Percentiles rank a stretch among this genome's conserved stretches.
Evolutionary conservation across 768 basidiomycete genomes (phyloP).

Genomic region (Chalciporus sphaerocephalus): DNA sequence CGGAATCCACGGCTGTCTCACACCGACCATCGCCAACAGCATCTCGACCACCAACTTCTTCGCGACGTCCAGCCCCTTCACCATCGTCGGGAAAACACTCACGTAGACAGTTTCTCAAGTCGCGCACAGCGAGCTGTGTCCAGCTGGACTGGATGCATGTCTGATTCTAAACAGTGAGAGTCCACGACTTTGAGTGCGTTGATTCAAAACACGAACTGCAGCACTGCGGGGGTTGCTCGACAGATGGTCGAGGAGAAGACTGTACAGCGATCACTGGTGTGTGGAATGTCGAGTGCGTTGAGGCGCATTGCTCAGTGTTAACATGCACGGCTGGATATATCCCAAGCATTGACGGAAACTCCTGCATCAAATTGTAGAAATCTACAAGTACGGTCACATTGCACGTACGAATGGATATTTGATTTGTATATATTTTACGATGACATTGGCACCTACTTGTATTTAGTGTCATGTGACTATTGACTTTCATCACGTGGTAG

Average conservation of each 20-base stretch:
- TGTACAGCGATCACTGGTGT: slow-evolving; percentile 64
- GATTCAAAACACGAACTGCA: slow-evolving; percentile 60
- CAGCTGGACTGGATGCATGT: slow-evolving; percentile 51
- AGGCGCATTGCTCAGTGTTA: slow-evolving; percentile 40
- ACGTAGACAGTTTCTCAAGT: slow-evolving; percentile 31
- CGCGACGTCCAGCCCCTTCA: slow-evolving; percentile 38
- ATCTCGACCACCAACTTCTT: not conserved
- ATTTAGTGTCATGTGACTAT: not conserved
- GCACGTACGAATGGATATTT: not conserved
- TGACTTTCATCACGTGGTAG: slow-evolving; percentile 10
- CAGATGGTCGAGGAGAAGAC: slow-evolving; percentile 60
- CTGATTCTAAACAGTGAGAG: slow-evolving; percentile 41
- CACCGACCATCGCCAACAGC: not conserved
- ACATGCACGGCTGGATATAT: slow-evolving; percentile 14
- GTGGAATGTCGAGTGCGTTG: slow-evolving; percentile 68
- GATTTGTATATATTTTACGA: not conserved
- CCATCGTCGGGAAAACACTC: slow-evolving; percentile 16
- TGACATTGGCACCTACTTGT: not conserved
- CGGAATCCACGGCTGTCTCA: slow-evolving; percentile 16
- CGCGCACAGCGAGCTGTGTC: slow-evolving; percentile 45
- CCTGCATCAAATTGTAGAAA: slow-evolving; percentile 11
- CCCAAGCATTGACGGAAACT: slow-evolving; percentile 11
- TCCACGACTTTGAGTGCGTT: slow-evolving; percentile 54
- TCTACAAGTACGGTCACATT: too few species aligned
- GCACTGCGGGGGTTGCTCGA: slow-evolving; percentile 73